A percentile compares a stretch with the other conserved stretches of the same genome.
These are phyloP conservation scores for Saccharomycopsis olivae DNA, from an alignment of 805 yeast genomes.

Conservation along the genomic window DNA sequence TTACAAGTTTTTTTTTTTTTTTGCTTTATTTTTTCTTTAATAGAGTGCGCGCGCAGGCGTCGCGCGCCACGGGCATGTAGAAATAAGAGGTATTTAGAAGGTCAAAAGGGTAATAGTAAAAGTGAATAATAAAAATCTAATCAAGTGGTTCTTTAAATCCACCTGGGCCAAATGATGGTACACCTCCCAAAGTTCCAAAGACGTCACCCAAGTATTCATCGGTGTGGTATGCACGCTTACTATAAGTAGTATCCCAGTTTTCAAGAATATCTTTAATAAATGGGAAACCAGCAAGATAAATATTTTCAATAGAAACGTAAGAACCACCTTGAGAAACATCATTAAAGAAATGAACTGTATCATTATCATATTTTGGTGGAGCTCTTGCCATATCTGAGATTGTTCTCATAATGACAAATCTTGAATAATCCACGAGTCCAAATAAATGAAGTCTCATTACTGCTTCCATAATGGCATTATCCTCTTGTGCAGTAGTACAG, in stretches of 20 bases:
- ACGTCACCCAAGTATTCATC: slow-evolving; percentile 53
- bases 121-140: too few relatives aligned
- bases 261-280: slow-evolving; percentile 40
- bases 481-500: slow-evolving; percentile 59
- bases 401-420: slow-evolving; percentile 51
- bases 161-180: slow-evolving; percentile 26
- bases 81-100: too few relatives aligned
- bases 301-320: slow-evolving; percentile 37
- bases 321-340: slow-evolving; percentile 42
- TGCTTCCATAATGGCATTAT: slow-evolving; percentile 54
- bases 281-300: slow-evolving; percentile 44
- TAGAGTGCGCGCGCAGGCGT: too few relatives aligned
- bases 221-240: slow-evolving; percentile 28
- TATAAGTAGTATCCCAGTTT: slow-evolving; percentile 34
- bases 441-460: slow-evolving; percentile 41
- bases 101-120: too few relatives aligned
- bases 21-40: too few relatives aligned
- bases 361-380: slow-evolving; percentile 33
- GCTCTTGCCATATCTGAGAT: slow-evolving; percentile 50
- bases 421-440: slow-evolving; percentile 46
- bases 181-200: slow-evolving; percentile 42
- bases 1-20: too few relatives aligned
- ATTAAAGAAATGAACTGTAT: slow-evolving; percentile 41
- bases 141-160: too few relatives aligned
- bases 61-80: too few relatives aligned